A percentile compares a stretch with the other conserved stretches of the same genome.
Conservation (phyloP, 2,329 filamentous ascomycete species). For the Ilyonectria robusta region DNA sequence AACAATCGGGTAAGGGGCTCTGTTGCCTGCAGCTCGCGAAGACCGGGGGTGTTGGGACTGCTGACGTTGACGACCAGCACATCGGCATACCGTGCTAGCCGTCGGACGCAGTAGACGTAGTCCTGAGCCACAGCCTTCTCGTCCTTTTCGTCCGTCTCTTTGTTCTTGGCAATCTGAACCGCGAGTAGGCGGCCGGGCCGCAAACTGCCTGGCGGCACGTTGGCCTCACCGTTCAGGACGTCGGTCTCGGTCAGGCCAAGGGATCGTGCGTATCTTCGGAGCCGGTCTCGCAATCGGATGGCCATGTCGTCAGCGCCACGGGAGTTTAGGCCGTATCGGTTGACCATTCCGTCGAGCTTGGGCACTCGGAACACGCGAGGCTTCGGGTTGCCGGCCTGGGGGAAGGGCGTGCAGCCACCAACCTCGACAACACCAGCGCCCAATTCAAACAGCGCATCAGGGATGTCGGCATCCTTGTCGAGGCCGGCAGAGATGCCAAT, state of each 20-base stretch:
- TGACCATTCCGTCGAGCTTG: slow-evolving; percentile 89
- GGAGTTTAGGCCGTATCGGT: slow-evolving; percentile 96
- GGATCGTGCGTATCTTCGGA: slow-evolving; percentile 81
- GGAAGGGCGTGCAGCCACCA: slow-evolving; percentile 88
- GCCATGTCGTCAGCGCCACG: slow-evolving; percentile 91
- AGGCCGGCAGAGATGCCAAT: slow-evolving; percentile 96
- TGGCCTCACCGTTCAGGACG: slow-evolving; percentile 83
- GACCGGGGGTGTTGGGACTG: slow-evolving; percentile 93
- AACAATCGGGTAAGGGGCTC: slow-evolving; percentile 87
- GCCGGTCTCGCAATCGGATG: slow-evolving; percentile 80
- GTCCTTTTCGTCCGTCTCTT: slow-evolving; percentile 87
- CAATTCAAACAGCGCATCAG: slow-evolving; percentile 85
- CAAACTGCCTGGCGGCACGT: slow-evolving; percentile 87
- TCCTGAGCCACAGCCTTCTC: slow-evolving; percentile 84
- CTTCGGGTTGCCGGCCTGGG: slow-evolving; percentile 89
- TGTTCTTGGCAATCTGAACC: slow-evolving; percentile 98
- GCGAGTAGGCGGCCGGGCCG: slow-evolving; percentile 82
- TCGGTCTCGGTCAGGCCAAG: slow-evolving; percentile 79
- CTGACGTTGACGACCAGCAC: slow-evolving; percentile 99
- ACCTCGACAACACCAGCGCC: slow-evolving; percentile 93
- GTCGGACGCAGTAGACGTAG: slow-evolving; percentile 91
- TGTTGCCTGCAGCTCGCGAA: slow-evolving; percentile 87
- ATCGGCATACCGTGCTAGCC: slow-evolving; percentile 89
- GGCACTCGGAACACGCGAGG: slow-evolving; percentile 91
- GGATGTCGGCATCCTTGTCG: slow-evolving; percentile 93